phyloP scores from a whole-genome alignment of 805 yeast genomes.

The Candida insectalens region DNA sequence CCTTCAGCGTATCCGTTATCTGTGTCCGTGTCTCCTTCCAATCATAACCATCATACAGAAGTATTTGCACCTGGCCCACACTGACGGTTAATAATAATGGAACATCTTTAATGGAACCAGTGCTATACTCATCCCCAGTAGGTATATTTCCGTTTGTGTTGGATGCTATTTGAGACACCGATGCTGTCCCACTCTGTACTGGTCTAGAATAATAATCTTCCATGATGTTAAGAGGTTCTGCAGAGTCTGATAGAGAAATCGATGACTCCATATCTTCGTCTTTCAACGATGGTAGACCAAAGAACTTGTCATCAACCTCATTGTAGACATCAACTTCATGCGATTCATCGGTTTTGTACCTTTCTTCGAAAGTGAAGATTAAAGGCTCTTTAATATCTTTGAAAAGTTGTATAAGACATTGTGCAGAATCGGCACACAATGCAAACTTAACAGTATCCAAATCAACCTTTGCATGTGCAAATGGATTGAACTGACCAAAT shows the following conservation, averaged over 20 bases:
- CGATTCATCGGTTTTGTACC: conserved; percentile 33
- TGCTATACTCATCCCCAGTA: neutral
- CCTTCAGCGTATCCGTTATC: conserved; percentile 54
- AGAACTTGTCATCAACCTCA: conserved; percentile 30
- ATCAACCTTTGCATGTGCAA: conserved; percentile 35
- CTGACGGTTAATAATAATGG: conserved; percentile 25
- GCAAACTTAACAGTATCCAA: conserved; percentile 40
- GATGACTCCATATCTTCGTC: neutral
- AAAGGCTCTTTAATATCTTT: conserved; percentile 68
- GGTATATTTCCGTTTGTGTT: too few relatives aligned
- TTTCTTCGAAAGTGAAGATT: conserved; percentile 47
- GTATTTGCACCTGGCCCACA: conserved; percentile 31
- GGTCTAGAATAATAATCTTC: conserved; percentile 20
- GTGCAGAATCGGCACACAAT: conserved; percentile 78
- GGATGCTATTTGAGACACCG: neutral
- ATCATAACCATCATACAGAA: conserved; percentile 83
- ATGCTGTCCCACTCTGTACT: neutral
- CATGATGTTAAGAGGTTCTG: conserved; percentile 13
- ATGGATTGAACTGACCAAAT: neutral
- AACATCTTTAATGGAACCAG: conserved; percentile 2
- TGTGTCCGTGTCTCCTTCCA: conserved; percentile 71
- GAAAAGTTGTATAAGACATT: conserved; percentile 55
- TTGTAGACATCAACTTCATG: conserved; percentile 30
- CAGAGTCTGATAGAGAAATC: neutral
- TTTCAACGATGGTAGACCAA: neutral